A percentile compares a stretch with the other conserved stretches of the same genome.
Evolutionary conservation across 2,329 filamentous ascomycete species (phyloP).

Genomic region (Fusarium sp.): DNA sequence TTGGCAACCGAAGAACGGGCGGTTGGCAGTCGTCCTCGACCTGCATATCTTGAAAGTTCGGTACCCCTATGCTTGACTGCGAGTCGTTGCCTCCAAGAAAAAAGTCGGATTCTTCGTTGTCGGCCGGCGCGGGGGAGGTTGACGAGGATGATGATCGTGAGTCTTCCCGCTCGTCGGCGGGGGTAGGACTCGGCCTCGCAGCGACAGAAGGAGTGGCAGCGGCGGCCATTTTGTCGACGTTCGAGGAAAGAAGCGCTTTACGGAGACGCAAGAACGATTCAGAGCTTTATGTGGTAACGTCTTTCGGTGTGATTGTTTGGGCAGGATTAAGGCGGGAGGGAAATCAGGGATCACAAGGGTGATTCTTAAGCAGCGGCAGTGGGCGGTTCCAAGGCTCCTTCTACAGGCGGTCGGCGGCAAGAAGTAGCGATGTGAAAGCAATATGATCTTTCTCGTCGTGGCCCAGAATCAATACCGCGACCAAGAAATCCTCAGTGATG

Average conservation of each 20-base stretch:
- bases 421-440: background rate
- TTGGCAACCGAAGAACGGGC: constrained; percentile 87
- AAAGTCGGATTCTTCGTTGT: constrained; percentile 94
- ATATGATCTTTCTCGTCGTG: background rate
- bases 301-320: constrained; percentile 20
- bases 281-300: background rate
- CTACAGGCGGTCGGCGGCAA: constrained; percentile 1
- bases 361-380: constrained; percentile 35
- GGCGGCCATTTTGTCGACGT: constrained; percentile 41
- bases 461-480: constrained; percentile 14
- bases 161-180: constrained; percentile 59
- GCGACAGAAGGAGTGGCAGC: constrained; percentile 26
- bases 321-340: constrained; percentile 17
- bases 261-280: constrained; percentile 10
- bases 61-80: constrained; percentile 87
- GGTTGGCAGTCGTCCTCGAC: constrained; percentile 75
- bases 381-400: constrained; percentile 12
- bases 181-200: constrained; percentile 39
- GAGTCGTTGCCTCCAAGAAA: constrained; percentile 92
- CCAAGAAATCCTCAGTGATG: constrained; percentile 22
- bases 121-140: constrained; percentile 78
- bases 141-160: constrained; percentile 74
- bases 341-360: constrained; percentile 34
- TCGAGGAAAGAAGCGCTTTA: constrained; percentile 26
- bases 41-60: constrained; percentile 80